Evolutionary conservation across 1,139 yeast species (phyloP).

Genomic region (Pichia sp.): DNA sequence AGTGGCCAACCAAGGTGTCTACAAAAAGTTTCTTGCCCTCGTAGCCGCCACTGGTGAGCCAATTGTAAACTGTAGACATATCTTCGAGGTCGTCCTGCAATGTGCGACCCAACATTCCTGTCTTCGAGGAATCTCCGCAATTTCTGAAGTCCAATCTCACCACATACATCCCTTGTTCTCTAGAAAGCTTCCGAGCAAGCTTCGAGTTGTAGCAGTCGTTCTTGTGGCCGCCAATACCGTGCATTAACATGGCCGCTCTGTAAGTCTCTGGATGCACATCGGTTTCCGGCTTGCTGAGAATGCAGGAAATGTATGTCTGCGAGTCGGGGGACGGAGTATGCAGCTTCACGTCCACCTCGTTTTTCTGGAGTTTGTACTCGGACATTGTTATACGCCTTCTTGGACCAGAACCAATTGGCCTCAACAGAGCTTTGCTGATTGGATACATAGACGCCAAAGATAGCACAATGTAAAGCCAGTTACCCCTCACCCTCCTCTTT

Average conservation of each 20-base stretch:
- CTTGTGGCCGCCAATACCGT: conserved; percentile 84
- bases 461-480: too few relatives aligned
- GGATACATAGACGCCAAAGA: background rate
- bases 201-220: conserved; percentile 69
- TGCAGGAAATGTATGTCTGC: conserved; percentile 16
- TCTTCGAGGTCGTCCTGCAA: conserved; percentile 66
- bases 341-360: conserved; percentile 18
- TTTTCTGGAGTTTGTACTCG: conserved; percentile 15
- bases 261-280: conserved; percentile 20
- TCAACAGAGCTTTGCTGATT: background rate
- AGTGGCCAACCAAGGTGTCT: conserved; percentile 64
- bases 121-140: conserved; percentile 72
- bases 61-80: conserved; percentile 50
- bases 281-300: conserved; percentile 22
- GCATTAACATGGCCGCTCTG: conserved; percentile 44
- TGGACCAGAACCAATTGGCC: background rate
- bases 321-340: conserved; percentile 15
- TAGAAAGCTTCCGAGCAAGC: conserved; percentile 59
- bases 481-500: too few relatives aligned
- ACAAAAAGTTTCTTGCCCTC: conserved; percentile 44
- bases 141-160: conserved; percentile 82
- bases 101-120: conserved; percentile 50
- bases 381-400: conserved; percentile 1
- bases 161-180: conserved; percentile 55
- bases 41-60: conserved; percentile 37